Percentiles rank a stretch among this genome's conserved stretches.
phyloP scores from a whole-genome alignment of 441 rosid species.

The Brassica balearica region DNA sequence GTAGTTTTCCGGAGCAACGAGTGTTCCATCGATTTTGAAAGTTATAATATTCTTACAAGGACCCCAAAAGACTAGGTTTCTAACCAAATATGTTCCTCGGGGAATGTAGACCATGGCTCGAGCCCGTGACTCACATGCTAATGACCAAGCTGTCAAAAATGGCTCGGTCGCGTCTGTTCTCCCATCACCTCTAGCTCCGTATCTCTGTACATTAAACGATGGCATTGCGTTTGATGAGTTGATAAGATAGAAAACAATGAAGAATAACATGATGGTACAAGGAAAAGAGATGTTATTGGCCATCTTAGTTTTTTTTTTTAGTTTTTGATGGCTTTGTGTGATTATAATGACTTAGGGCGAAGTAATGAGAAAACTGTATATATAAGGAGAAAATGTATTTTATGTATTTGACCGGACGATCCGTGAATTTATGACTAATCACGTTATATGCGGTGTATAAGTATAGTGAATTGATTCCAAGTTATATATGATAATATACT shows the following conservation, averaged over 20 bases:
- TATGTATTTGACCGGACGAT: constrained; percentile 22
- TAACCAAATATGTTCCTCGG: constrained; percentile 51
- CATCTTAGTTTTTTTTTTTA: constrained; percentile 21
- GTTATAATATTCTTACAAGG: constrained; percentile 57
- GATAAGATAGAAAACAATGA: constrained; percentile 17
- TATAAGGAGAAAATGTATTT: not conserved
- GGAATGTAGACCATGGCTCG: constrained; percentile 58
- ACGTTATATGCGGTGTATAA: constrained; percentile 34
- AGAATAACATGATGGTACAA: constrained; percentile 22
- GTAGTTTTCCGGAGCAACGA: constrained; percentile 58
- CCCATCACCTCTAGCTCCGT: constrained; percentile 65
- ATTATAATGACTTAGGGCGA: constrained; percentile 10
- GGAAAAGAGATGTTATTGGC: constrained; percentile 24
- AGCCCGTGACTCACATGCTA: constrained; percentile 51
- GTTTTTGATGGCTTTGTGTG: constrained; percentile 21
- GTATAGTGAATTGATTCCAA: constrained; percentile 36
- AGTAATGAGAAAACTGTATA: constrained; percentile 7
- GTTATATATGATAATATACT: constrained; percentile 8
- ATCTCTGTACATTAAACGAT: constrained; percentile 54
- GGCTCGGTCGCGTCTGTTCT: constrained; percentile 55
- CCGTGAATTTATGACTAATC: constrained; percentile 42
- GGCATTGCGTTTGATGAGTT: constrained; percentile 40
- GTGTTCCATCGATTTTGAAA: constrained; percentile 57
- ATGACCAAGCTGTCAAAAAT: constrained; percentile 59
- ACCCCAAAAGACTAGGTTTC: constrained; percentile 55